A percentile compares a stretch with the other conserved stretches of the same genome.
Conservation (phyloP, 257 asterid genomes). For the Voacanga thouarsii region DNA sequence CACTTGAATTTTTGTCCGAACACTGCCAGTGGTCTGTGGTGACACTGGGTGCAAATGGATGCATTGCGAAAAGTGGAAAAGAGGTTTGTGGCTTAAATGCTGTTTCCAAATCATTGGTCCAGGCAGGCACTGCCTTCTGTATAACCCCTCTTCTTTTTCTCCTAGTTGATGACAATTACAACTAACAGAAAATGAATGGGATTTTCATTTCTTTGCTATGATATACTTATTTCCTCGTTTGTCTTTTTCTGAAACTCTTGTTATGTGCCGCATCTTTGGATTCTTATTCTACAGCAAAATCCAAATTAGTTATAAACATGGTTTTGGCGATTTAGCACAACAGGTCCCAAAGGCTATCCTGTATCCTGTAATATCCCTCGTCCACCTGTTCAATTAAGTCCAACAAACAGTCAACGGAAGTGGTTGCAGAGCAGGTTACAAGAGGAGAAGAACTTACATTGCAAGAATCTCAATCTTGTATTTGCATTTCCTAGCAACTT, state of each 20-base stretch:
- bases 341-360: background rate
- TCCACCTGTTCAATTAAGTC: background rate
- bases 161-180: background rate
- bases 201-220: background rate
- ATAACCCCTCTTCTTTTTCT: background rate
- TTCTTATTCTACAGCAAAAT: background rate
- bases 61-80: conserved; percentile 80
- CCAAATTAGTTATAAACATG: background rate
- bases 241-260: background rate
- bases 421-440: too few relatives aligned
- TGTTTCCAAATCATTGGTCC: background rate
- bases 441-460: too few relatives aligned
- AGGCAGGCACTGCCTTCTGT: too few relatives aligned
- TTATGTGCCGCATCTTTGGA: background rate
- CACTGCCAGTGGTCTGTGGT: conserved; percentile 95
- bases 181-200: background rate
- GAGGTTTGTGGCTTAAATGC: conserved; percentile 44
- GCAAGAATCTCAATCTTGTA: too few relatives aligned
- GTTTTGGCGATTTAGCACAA: background rate
- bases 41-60: conserved; percentile 80
- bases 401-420: too few relatives aligned
- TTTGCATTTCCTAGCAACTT: background rate
- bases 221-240: background rate
- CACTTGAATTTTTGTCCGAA: conserved; percentile 68
- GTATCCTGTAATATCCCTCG: background rate